phyloP scores from a whole-genome alignment of 2,329 filamentous ascomycete genomes.

The Aureobasidium sp. region DNA sequence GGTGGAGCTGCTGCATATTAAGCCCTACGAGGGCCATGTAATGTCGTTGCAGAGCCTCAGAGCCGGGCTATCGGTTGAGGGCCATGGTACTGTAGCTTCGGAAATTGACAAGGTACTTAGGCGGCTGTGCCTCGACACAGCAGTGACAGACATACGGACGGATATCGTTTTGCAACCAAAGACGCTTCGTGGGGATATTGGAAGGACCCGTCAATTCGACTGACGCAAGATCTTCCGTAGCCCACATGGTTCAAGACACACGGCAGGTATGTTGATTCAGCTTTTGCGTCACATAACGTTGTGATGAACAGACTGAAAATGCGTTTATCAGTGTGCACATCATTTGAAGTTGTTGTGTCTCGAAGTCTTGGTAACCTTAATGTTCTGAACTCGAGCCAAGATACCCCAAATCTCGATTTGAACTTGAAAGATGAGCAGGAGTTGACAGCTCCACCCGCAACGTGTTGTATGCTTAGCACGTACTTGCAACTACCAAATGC shows the following conservation, averaged over 20 bases:
- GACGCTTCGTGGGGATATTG: too few species aligned
- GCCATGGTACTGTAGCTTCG: neutral
- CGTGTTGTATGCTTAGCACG: neutral
- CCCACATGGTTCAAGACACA: neutral
- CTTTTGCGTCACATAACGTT: neutral
- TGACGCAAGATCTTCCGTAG: neutral
- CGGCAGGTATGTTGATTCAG: neutral
- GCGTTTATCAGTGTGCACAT: neutral
- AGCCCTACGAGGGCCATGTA: neutral
- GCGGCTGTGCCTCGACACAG: neutral
- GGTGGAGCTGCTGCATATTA: neutral
- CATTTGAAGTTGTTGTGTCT: neutral
- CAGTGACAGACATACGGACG: neutral
- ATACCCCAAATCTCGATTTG: neutral
- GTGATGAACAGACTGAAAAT: neutral
- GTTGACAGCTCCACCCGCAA: neutral
- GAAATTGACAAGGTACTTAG: neutral
- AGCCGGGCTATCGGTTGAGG: neutral
- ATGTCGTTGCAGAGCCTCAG: neutral
- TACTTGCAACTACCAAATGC: constrained; percentile 3
- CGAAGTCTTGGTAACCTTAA: neutral
- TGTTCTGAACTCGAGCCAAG: neutral
- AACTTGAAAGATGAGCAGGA: neutral
- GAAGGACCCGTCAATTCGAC: too few species aligned
- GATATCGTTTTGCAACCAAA: too few species aligned